Percentiles rank a stretch among this genome's conserved stretches.
These are phyloP conservation scores for Tylopilus sp. DNA, from an alignment of 768 basidiomycete species.

Conservation along the genomic window DNA sequence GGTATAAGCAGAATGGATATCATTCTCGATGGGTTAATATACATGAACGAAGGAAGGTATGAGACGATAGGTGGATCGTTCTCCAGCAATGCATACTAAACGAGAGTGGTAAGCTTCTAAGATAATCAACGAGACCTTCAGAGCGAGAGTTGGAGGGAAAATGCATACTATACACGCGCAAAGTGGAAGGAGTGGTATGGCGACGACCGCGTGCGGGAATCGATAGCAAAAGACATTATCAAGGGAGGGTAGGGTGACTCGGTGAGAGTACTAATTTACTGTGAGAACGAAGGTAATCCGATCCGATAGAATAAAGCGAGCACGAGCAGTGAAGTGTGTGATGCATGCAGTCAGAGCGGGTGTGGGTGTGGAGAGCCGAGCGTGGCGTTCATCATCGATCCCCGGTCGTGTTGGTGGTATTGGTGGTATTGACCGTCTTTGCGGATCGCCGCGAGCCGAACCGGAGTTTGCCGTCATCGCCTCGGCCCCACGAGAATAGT, in stretches of 20 bases:
- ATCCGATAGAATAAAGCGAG: conserved; percentile 7
- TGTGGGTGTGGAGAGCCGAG: background rate
- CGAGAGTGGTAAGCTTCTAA: conserved; percentile 11
- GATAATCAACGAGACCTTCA: conserved; percentile 1
- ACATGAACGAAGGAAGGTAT: conserved; percentile 20
- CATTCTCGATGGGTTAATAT: conserved; percentile 16
- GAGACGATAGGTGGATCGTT: conserved; percentile 21
- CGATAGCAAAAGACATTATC: conserved; percentile 28
- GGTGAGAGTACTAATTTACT: conserved; percentile 21
- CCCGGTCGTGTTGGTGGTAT: conserved; percentile 13
- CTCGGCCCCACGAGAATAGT: conserved; percentile 65
- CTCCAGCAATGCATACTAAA: conserved; percentile 17
- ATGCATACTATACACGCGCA: conserved; percentile 31
- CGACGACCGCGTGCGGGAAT: conserved; percentile 13
- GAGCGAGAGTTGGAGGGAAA: conserved; percentile 3
- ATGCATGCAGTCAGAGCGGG: background rate
- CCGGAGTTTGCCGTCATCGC: conserved; percentile 62
- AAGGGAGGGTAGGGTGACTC: conserved; percentile 31
- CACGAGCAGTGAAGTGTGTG: background rate
- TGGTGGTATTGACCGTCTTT: conserved; percentile 35
- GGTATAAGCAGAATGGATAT: conserved; percentile 5
- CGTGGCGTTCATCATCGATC: conserved; percentile 22
- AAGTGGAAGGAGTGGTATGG: conserved; percentile 11
- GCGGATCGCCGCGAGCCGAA: conserved; percentile 71
- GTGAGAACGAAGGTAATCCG: background rate